Evolutionary conservation across 345 rosid genomes (phyloP), one percentile per base, ranked within the genome.

Genomic region (Barbarea vulgaris): DNA sequence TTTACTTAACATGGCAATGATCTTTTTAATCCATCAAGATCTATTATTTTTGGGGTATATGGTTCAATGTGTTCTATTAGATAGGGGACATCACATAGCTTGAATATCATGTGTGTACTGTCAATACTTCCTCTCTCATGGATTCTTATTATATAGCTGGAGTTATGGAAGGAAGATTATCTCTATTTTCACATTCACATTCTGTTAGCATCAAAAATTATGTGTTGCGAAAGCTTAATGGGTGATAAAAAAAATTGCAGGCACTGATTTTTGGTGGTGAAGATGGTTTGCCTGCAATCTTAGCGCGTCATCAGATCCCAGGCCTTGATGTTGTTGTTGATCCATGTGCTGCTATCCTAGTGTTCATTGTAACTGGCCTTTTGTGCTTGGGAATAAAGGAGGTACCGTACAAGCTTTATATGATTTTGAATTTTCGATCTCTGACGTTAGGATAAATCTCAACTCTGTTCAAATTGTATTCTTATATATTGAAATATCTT

Each of bases 341-440:
- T 65, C 99, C 99, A 10, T 90, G 96, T 84, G 97, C 99, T 69
- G 88, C 93, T 63, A 11, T 88, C 75, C 80, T 95, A 39, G 97
- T 95, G 21, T 72, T 90, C 63, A 17, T 89, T 44, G 97, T 90
- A 37, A 89, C 97, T 39, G 99, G 96, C 79, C 90, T 95, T 50
- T 76, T 95, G 87, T 95, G 99, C 28, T 79, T 87, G 47, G 99
- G 99, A 81, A 92, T 95, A 73, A 95, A 95, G 85, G 99, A 95
- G 97, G 99, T 92, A 81, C 30, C 93, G 91, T 92, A 81, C 30
- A 28, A 46, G 62, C 21, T 48, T 25, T 73, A 12, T 50, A 60
- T 73, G 51, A 12, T 18, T 19, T 30, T 41, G 47, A 41, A 41
- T 14, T 41, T 39, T 13, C 6, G 6, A 30, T 69, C 19, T 9